Conservation (phyloP, 2,329 filamentous ascomycete genomes). For the Xylaria arbuscula region DNA sequence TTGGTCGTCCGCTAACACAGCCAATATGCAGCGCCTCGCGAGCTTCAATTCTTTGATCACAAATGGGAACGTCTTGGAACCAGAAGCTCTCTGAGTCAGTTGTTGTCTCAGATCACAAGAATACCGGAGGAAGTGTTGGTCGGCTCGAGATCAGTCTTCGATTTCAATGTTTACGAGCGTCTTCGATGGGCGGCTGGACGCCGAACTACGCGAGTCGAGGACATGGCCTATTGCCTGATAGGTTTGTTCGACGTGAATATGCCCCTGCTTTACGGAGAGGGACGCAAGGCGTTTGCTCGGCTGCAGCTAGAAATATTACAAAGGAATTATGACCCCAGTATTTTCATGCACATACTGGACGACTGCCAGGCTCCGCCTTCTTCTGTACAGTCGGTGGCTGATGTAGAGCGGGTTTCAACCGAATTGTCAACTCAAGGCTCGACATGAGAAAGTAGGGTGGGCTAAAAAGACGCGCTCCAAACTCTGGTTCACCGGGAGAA, state of each 20-base stretch:
- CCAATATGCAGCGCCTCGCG: not conserved
- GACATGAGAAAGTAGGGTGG: not conserved
- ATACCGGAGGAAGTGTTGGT: not conserved
- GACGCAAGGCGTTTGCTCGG: constrained; percentile 5
- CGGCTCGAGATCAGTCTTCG: not conserved
- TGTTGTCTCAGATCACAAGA: not conserved
- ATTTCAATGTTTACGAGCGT: not conserved
- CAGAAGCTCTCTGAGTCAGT: not conserved
- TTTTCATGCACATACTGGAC: not conserved
- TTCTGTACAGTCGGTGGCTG: not conserved
- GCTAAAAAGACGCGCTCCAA: not conserved
- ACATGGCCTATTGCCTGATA: constrained; percentile 20
- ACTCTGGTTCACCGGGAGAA: not conserved
- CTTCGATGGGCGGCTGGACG: not conserved
- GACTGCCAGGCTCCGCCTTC: not conserved
- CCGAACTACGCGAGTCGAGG: constrained; percentile 10
- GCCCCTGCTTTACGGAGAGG: constrained; percentile 15
- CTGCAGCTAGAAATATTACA: constrained; percentile 17
- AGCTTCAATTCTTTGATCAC: not conserved
- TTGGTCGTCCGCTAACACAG: not conserved
- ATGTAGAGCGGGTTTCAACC: not conserved
- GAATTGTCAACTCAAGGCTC: not conserved
- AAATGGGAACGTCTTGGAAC: not conserved
- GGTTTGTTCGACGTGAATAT: constrained; percentile 14
- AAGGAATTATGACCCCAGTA: not conserved